Evolutionary conservation across 441 rosid species (phyloP), one percentile per base, ranked within the genome.

Genomic region (Flueggea neowawraea): DNA sequence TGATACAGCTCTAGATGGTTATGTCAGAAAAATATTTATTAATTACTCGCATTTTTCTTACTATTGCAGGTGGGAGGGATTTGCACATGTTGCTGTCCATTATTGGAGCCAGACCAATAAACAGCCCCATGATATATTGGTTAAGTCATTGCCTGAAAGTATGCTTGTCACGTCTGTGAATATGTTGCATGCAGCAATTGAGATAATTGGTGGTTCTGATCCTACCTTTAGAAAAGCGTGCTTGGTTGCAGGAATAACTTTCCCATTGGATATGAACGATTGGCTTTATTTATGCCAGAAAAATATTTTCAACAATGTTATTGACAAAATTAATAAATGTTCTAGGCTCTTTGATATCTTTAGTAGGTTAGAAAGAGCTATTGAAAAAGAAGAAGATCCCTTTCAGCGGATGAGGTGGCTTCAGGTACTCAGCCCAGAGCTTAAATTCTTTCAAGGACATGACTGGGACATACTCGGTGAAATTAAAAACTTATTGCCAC

Each of bases 51-150:
- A 57, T 16, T 14, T 54, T 11, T 22, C 66, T 49, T 12, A 61
- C 41, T 33, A 33, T 33, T 39, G 48, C 84, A 85, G 91, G 73
- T 82, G 91, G 91, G 86, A 78, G 65, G 90, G 91, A 49, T 82
- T 82, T 76, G 73, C 69, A 12, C 91, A 82, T 51, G 64, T 72
- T 3, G 82, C 88, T 32, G 77, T 80, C 54, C 58, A 54, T 60
- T 50, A 47, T 60, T 85, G 90, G 90, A 60, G 54, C 57, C 70
- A 58, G 61, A 62, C 64, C 41, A 54, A 63, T 58, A 55, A 64
- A 51, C 50, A 53, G 54, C 47, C 10, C 6, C 48, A 55, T 58
- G 66, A 22, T 50, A 32, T 63, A 61, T 57, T 58, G 14, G 13
- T 53, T 14, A 71, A 75, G 54, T 66, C 77, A 31, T 64, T 68